A percentile compares a stretch with the other conserved stretches of the same genome.
Conservation (phyloP, 768 basidiomycete genomes). For the Pleurotus tuoliensis region DNA sequence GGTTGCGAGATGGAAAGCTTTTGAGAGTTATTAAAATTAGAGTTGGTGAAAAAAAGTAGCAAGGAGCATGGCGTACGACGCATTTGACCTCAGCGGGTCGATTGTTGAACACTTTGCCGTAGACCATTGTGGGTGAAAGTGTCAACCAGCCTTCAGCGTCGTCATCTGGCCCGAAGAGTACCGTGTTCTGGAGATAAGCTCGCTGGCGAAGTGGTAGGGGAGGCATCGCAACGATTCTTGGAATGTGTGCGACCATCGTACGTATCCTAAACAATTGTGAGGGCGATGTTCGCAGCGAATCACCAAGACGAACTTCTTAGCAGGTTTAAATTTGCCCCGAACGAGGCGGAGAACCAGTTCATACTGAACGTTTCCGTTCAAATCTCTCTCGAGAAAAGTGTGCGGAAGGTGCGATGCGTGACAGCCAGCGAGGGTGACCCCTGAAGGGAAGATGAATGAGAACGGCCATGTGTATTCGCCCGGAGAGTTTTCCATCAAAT, state of each 20-base stretch:
- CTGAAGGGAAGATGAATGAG: conserved; percentile 32
- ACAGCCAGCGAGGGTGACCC: conserved; percentile 17
- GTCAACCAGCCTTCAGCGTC: conserved; percentile 21
- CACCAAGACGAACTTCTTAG: conserved; percentile 29
- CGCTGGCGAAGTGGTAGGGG: conserved; percentile 16
- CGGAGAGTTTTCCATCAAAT: conserved; percentile 25
- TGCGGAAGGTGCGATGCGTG: conserved; percentile 24
- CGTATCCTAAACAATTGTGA: conserved; percentile 15
- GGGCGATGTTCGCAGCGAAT: not conserved
- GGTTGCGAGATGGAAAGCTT: conserved; percentile 23
- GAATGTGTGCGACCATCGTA: conserved; percentile 17
- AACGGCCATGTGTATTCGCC: conserved; percentile 38
- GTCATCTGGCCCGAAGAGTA: conserved; percentile 14
- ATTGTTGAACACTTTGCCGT: conserved; percentile 6
- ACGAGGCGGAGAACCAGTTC: conserved; percentile 32
- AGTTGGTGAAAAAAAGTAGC: not conserved
- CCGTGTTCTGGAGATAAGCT: conserved; percentile 16
- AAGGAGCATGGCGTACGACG: not conserved
- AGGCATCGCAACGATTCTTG: conserved; percentile 14
- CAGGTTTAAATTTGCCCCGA: conserved; percentile 32
- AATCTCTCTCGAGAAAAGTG: conserved; percentile 30
- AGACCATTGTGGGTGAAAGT: conserved; percentile 6
- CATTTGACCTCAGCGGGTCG: not conserved
- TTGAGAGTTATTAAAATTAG: not conserved
- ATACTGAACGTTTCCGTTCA: conserved; percentile 31